Base-by-base conservation (phyloP, 108 stramenopile species). In the Poteriospumella lacustris region DNA sequence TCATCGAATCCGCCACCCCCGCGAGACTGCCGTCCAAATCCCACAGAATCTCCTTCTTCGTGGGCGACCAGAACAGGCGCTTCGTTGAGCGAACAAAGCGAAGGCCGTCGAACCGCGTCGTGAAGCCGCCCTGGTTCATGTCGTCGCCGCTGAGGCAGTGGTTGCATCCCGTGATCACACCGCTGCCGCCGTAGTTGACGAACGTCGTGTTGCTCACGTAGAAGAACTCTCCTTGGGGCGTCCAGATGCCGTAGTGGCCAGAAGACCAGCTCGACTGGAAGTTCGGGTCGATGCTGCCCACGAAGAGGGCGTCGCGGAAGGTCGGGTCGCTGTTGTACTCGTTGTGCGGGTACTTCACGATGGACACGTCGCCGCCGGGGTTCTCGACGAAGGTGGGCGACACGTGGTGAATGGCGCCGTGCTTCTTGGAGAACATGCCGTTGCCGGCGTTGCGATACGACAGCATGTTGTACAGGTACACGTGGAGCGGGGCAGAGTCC, bases 71-170 rank as follows among this genome's bases (percentile, higher is more conserved):
- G 12, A 1, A 1, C n/a, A 59, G 31, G 29, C 78, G 78, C 68
- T 33, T 5, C 1, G 39, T 3, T 19, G 69, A 39, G 44, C 12
- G 5, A 28, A 79, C 52, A 19, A 69, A 79, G 1, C 28, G 9
- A 5, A 79, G 44, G 3, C 58, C 58, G 39, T 69, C 1, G 26
- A 44, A 69, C n/a, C 78, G 78, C 3, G 33, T 3, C n/a, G 78
- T 79, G 70, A n/a, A 79, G 24, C 52, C 78, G 41, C 78, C 78
- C 42, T 79, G 78, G 24, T 70, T 52, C 44, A 79, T 52, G 28
- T 33, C 19, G 5, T 9, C 43, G 19, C 64, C 19, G 28, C 1
- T 1, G 42, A 39, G 39, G 33, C 78, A 79, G 2, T 69, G 31
- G 40, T 40, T 34, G 70, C 78, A 79, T 5, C 68, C 44, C 0